Conservation (phyloP, 768 basidiomycete genomes). For the Serendipita indica region DNA sequence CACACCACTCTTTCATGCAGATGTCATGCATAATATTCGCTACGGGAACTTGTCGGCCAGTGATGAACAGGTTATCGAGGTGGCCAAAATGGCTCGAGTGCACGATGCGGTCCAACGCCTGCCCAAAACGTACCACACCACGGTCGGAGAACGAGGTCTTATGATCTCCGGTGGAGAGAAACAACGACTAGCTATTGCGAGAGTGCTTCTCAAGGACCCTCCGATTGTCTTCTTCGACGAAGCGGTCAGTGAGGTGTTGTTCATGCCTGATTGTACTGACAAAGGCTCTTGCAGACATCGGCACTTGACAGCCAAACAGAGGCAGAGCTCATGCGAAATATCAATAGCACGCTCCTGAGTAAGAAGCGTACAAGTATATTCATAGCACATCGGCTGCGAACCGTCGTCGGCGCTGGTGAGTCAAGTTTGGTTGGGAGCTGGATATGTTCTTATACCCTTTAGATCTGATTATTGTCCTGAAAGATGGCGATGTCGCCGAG, state of each 20-base stretch:
- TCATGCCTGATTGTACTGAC: background rate
- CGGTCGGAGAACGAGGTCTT: constrained; percentile 88
- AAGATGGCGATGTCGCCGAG: constrained; percentile 81
- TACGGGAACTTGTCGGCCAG: constrained; percentile 80
- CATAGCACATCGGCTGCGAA: constrained; percentile 85
- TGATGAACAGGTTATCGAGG: constrained; percentile 79
- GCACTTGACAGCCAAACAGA: constrained; percentile 94
- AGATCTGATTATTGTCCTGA: constrained; percentile 90
- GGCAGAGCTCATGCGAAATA: constrained; percentile 85
- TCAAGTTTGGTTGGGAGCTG: constrained; percentile 10
- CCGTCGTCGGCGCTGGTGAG: constrained; percentile 77
- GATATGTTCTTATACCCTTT: constrained; percentile 12
- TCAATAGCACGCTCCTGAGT: constrained; percentile 62
- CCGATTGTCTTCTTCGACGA: constrained; percentile 97
- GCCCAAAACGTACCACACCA: constrained; percentile 77
- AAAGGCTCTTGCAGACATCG: constrained; percentile 48
- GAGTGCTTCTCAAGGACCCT: constrained; percentile 86
- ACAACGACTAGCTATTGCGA: constrained; percentile 86
- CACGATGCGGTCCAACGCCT: constrained; percentile 63
- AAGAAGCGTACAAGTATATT: constrained; percentile 86
- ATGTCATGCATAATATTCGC: constrained; percentile 88
- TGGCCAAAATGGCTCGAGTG: constrained; percentile 75
- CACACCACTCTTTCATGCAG: constrained; percentile 91
- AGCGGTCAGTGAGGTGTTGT: constrained; percentile 44
- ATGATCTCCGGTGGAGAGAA: constrained; percentile 99